A percentile compares a stretch with the other conserved stretches of the same genome.
These are phyloP conservation scores for Pelargonium myrrhifolium DNA, from an alignment of 441 rosid genomes.

Conservation along the genomic window DNA sequence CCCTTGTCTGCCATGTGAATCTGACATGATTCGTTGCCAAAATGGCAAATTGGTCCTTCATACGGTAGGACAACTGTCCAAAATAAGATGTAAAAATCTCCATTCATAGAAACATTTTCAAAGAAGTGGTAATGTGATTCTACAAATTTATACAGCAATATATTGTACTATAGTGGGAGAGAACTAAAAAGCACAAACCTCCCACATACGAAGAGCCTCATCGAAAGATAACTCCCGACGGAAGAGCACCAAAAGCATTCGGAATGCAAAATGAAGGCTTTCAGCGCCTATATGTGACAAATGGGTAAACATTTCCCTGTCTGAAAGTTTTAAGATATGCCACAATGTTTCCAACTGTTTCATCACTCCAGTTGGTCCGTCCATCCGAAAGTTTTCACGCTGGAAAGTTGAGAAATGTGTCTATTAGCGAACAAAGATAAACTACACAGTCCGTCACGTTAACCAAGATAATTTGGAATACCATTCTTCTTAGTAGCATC, in stretches of 20 bases:
- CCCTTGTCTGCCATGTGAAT: no score
- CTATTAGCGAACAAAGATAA: conserved; percentile 24
- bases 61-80: no score
- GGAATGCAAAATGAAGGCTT: conserved; percentile 94
- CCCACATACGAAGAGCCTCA: conserved; percentile 92
- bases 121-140: not conserved
- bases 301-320: conserved; percentile 76
- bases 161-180: conserved; percentile 5
- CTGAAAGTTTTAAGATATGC: conserved; percentile 75
- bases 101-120: no score
- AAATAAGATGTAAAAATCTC: no score
- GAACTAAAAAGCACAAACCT: conserved; percentile 43
- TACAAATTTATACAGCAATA: not conserved
- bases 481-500: conserved; percentile 93
- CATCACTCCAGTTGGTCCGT: conserved; percentile 94
- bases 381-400: conserved; percentile 86
- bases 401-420: conserved; percentile 26
- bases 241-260: conserved; percentile 86
- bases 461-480: conserved; percentile 22
- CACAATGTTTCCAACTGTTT: conserved; percentile 76
- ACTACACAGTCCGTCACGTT: conserved; percentile 15
- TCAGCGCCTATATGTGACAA: conserved; percentile 79
- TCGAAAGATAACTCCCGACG: conserved; percentile 74
- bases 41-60: no score
- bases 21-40: no score